Base-by-base conservation (phyloP, 2,329 filamentous ascomycete species). In the Camillea tinctor region DNA sequence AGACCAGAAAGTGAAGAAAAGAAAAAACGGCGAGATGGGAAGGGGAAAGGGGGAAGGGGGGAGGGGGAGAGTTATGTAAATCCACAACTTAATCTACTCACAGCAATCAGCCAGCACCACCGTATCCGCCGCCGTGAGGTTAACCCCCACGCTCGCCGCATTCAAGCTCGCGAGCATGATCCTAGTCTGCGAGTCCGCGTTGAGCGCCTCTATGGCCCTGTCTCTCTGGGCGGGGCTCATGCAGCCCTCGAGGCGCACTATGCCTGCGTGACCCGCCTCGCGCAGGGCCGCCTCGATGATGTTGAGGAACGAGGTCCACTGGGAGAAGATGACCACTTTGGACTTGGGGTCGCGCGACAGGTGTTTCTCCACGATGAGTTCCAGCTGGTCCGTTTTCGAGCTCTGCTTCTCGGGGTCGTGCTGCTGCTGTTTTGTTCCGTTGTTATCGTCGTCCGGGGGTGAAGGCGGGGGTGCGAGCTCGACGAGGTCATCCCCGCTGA, bases 91-190 rank as follows among this genome's bases (percentile, higher is more conserved):
- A 52, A 1, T 54, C 40, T 30, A 74, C 80, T 73, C 72, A 82
- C 83, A 97, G 60, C 86, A 90, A 73, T 97, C 93, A 0, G 87
- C 85, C 20, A 97, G 80, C 52, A 97, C 87, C 60, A 96, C 91
- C 6, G 93, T 93, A 68, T 95, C 92, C 0, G 93, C 93, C 0
- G 91, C 88, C 0, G 93, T 91, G 13, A 97, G 84, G 68, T 96
- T 96, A 52, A 97, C 81, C 0, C 93, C 93, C 1, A 97, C 92
- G 56, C 88, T 90, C 74, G 91, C 94, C 6, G 95, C 93, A 7
- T 86, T 85, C 50, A 97, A 78, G 70, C 89, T 93, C 1, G 93
- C 93, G 2, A 97, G 87, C 79, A 97, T 83, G 66, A 97, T 84
- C 0, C 86, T 88, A 60, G 86, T 91, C 1, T 84, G 73, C 0